Evolutionary conservation across 495 filamentous ascomycete species (phyloP).

Genomic region (Daldinia caldariorum): DNA sequence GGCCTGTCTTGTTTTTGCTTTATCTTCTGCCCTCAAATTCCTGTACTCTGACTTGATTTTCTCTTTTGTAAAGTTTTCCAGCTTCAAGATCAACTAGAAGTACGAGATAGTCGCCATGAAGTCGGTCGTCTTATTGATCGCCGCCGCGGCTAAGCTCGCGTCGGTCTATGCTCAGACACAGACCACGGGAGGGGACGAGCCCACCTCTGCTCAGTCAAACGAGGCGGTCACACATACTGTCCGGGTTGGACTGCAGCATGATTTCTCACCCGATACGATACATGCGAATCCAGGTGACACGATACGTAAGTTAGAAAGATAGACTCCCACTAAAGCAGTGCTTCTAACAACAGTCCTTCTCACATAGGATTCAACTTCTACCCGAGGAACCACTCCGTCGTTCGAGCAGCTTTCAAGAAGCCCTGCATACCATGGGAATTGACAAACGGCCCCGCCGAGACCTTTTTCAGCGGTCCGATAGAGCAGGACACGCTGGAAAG

Average conservation of each 20-base stretch:
- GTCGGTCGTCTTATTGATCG: constrained; percentile 1
- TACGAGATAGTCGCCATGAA: constrained; percentile 9
- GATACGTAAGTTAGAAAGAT: constrained; percentile 22
- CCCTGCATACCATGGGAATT: constrained; percentile 70
- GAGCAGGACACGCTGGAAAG: constrained; percentile 46
- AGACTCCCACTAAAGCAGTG: too few relatives aligned
- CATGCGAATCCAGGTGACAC: constrained; percentile 19
- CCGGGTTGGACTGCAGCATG: constrained; percentile 22
- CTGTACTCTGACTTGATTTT: background rate
- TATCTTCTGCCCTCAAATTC: constrained; percentile 2
- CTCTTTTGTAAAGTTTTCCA: background rate
- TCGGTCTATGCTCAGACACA: constrained; percentile 7
- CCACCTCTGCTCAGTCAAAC: constrained; percentile 2
- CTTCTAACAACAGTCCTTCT: background rate
- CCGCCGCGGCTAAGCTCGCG: background rate
- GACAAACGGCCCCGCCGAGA: constrained; percentile 33
- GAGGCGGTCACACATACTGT: constrained; percentile 24
- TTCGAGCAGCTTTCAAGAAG: constrained; percentile 60
- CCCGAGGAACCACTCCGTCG: constrained; percentile 68
- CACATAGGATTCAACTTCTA: constrained; percentile 62
- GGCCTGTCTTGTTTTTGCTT: constrained; percentile 10
- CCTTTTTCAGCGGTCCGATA: constrained; percentile 22
- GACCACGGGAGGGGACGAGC: background rate
- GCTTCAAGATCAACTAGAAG: background rate
- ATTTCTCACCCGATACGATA: constrained; percentile 27